Base-by-base conservation (phyloP, 225 moss, liverwort and hornwort genomes). In the Sphagnum contortum region DNA sequence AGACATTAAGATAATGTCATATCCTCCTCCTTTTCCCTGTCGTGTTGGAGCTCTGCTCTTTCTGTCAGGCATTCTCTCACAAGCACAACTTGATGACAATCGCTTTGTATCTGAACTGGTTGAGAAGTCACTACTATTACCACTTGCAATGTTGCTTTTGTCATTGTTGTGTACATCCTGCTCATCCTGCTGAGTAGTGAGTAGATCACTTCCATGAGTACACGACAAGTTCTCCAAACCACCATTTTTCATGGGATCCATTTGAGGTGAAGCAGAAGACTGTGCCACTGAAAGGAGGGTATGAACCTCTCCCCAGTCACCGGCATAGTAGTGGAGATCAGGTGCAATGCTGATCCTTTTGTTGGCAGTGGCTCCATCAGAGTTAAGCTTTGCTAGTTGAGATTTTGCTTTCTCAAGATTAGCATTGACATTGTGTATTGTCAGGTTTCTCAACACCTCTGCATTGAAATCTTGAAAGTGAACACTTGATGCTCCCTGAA, bases 391-490 rank as follows among this genome's bases (percentile, higher is more conserved):
- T 45, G 49, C 58, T 68, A 81, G 78, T 64, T 75, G 80, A 56
- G 70, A 65, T 71, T 67, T 80, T 29, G 71, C 81, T 70, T 89
- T 79, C 72, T 84, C 89, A 50, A 98, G 63, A 73, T 98, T 98
- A 68, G 88, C 82, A 69, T 76, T 60, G 13, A 98, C 98, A 69
- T 98, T 98, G 48, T 79, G 89, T 44, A 89, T 84, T 48, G 98
- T 98, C 29, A 93, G 74, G 59, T 59, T 72, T 73, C 67, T 86
- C 76, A 98, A 75, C 46, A 98, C 98, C 69, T 89, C 93, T 48
- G 84, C 81, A 50, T 93, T 98, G 66, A 93, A 93, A 65, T 98
- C 98, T 76, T 98, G 93, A 70, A 93, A 98, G 72, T 98, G 93
- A 56, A 93, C 86, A 72, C 85, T 81, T 57, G 89, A 81, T 76